Conservation (phyloP, 768 basidiomycete species). For the Pisolithus sp. region DNA sequence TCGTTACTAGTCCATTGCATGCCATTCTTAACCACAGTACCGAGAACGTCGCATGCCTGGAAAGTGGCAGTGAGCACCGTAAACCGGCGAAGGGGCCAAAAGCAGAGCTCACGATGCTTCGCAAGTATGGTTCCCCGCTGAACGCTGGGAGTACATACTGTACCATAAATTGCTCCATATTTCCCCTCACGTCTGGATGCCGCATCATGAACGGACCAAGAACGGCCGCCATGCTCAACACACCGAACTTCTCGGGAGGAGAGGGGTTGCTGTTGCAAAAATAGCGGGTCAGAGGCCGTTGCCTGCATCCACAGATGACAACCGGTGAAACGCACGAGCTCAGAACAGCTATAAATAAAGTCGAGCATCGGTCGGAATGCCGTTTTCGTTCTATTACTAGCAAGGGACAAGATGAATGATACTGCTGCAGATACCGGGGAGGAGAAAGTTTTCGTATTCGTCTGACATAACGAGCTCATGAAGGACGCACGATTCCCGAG, state of each 20-base stretch:
- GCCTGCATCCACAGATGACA: neutral
- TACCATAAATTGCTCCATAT: conserved; percentile 73
- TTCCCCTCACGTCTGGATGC: conserved; percentile 71
- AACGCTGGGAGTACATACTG: conserved; percentile 74
- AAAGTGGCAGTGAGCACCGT: neutral
- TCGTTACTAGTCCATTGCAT: conserved; percentile 59
- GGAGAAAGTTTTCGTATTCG: conserved; percentile 72
- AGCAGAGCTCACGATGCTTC: conserved; percentile 57
- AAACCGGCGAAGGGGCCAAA: neutral
- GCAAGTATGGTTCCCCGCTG: conserved; percentile 63
- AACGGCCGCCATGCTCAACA: conserved; percentile 73
- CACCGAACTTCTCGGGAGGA: conserved; percentile 72
- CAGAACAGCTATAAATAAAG: conserved; percentile 72
- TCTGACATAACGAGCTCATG: conserved; percentile 38
- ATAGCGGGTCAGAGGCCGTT: neutral
- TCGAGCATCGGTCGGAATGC: conserved; percentile 75
- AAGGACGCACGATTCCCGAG: neutral
- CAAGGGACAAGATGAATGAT: conserved; percentile 72
- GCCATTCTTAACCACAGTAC: conserved; percentile 64
- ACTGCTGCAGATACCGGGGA: conserved; percentile 76
- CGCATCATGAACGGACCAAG: conserved; percentile 77
- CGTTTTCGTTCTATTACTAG: conserved; percentile 73
- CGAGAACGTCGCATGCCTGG: conserved; percentile 78
- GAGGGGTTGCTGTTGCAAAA: conserved; percentile 35
- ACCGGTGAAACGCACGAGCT: conserved; percentile 41